Conservation (phyloP, 768 basidiomycete species). For the Hysterangium stoloniferum region DNA sequence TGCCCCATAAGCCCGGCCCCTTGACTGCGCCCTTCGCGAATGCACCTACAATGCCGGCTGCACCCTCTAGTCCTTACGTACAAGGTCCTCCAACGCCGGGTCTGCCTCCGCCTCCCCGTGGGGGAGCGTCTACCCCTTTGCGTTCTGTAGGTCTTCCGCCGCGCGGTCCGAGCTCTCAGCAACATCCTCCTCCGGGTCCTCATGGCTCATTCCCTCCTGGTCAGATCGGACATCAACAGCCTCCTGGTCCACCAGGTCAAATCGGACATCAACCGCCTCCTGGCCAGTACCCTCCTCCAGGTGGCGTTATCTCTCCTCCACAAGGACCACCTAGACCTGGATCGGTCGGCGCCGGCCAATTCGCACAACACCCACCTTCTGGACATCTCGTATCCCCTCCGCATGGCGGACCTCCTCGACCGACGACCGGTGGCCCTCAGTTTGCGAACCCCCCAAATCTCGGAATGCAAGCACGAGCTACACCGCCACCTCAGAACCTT, state of each 20-base stretch:
- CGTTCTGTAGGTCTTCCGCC: conserved; percentile 45
- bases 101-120: conserved; percentile 27
- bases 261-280: conserved; percentile 29
- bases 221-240: conserved; percentile 7
- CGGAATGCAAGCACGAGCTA: conserved; percentile 21
- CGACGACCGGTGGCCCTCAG: conserved; percentile 23
- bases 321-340: conserved; percentile 26
- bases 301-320: conserved; percentile 28
- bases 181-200: conserved; percentile 33
- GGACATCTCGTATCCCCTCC: conserved; percentile 29
- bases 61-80: conserved; percentile 31
- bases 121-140: conserved; percentile 13
- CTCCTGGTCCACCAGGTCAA: conserved; percentile 12
- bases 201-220: too few relatives aligned
- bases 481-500: conserved; percentile 20
- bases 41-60: conserved; percentile 24
- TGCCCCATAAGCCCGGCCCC: conserved; percentile 50
- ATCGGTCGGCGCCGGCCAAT: conserved; percentile 41
- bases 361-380: conserved; percentile 38
- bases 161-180: conserved; percentile 29
- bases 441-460: conserved; percentile 20
- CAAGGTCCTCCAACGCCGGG: conserved; percentile 32
- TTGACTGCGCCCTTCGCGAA: conserved; percentile 90
- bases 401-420: conserved; percentile 22
- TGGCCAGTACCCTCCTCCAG: conserved; percentile 22